Percentiles rank a stretch among this genome's conserved stretches.
Conservation (phyloP, 139 green algal genomes). For the Chloropicon primus region DNA sequence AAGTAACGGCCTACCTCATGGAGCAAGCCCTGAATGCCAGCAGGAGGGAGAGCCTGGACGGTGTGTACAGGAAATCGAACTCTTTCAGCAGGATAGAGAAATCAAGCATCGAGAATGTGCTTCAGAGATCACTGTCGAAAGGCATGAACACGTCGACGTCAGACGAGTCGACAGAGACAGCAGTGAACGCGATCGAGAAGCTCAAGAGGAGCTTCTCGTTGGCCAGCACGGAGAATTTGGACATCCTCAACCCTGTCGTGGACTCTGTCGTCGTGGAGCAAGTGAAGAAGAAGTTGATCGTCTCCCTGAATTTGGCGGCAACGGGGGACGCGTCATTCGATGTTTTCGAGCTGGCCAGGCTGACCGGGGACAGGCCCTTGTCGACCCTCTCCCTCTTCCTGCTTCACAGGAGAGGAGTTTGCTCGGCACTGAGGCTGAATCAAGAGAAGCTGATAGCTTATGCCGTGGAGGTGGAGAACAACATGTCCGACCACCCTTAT, state of each 20-base stretch:
- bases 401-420: neutral
- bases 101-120: neutral
- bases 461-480: conserved; percentile 3
- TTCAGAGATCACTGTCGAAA: neutral
- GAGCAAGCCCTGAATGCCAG: neutral
- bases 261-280: neutral
- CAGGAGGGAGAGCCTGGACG: neutral
- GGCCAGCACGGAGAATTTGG: neutral
- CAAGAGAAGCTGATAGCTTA: conserved; percentile 1
- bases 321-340: neutral
- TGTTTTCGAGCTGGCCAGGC: neutral
- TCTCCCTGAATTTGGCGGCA: neutral
- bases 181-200: neutral
- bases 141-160: neutral
- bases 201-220: neutral
- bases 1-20: neutral
- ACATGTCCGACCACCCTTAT: conserved; percentile 1
- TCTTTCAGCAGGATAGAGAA: neutral
- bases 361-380: neutral
- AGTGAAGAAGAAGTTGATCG: neutral
- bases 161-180: neutral
- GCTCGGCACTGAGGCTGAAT: neutral
- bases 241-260: neutral
- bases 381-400: neutral
- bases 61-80: neutral